Conservation (phyloP, 2,329 filamentous ascomycete genomes). For the Celoporthe dispersa region DNA sequence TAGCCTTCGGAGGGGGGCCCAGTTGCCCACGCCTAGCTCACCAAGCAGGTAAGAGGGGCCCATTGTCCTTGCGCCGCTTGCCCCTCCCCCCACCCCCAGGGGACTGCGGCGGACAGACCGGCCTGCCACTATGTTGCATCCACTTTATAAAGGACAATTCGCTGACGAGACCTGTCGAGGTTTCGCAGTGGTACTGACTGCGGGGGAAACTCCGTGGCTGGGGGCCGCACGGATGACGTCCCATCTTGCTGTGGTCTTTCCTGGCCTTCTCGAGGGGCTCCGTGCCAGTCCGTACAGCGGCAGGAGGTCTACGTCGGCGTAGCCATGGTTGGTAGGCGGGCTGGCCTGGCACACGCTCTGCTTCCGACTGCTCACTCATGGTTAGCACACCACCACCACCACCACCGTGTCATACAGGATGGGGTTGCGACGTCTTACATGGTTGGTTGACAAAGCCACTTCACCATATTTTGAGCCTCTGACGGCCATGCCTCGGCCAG, state of each 20-base stretch:
- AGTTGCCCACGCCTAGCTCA: background rate
- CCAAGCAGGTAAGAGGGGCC: background rate
- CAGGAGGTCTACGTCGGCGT: background rate
- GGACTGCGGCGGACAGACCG: background rate
- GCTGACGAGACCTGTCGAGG: background rate
- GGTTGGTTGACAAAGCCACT: background rate
- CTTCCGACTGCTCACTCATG: background rate
- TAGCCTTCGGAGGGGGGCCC: background rate
- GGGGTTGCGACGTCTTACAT: background rate
- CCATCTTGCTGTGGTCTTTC: background rate
- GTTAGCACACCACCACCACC: background rate
- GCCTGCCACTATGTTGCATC: background rate
- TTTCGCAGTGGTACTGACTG: background rate
- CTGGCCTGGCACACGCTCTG: background rate
- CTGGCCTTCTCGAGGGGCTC: background rate
- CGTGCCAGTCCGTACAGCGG: background rate
- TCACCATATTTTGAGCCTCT: background rate
- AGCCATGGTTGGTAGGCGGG: background rate
- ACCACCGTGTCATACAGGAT: background rate
- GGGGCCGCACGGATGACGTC: conserved; percentile 7
- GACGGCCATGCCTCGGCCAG: background rate
- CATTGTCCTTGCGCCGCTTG: background rate
- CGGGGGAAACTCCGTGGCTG: background rate
- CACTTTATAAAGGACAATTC: background rate
- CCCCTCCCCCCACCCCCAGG: too few species aligned